Base-by-base conservation (phyloP, 306 rosid genomes). In the Cicer yamashitae region DNA sequence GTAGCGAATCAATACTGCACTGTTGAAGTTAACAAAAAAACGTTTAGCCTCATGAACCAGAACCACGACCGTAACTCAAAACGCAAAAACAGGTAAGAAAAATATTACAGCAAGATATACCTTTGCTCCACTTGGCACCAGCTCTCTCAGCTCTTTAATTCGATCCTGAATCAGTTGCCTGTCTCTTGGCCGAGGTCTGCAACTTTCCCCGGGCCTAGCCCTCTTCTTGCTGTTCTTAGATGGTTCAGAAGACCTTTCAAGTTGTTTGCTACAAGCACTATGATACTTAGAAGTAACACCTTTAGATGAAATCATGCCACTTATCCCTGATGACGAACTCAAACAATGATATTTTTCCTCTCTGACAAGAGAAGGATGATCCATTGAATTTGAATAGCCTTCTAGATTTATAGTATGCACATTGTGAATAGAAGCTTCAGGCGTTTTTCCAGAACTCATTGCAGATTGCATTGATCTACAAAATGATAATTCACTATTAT, bases 101-200 rank as follows among this genome's bases (percentile, higher is more conserved):
- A 20, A 47, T 25, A 70, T 40, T 54, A 58, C 37, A 45, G 65
- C 56, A 68, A 63, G 51, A 71, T 85, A 71, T 86, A 94, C 99
- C 91, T 96, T 96, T 47, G 97, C 92, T 77, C 98, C 99, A 76
- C 74, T 89, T 41, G 99, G 99, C 54, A 91, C 97, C 66, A 96
- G 83, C 74, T 96, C 98, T 76, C 99, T 86, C 73, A 96, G 86
- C 79, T 96, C 99, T 82, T 96, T 92, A 11, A 96, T 92, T 18
- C 99, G 99, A 74, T 96, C 99, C 84, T 96, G 99, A 79, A 96
- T 96, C 85, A 96, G 84, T 77, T 96, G 99, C 70, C 99, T 84
- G 84, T 96, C 99, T 89, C 99, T 90, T 34, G 98, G 99, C 79
- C 99, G 88, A 51, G 99, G 99, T 83, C 96, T 90, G 82, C 90